A percentile compares a stretch with the other conserved stretches of the same genome.
Conservation (phyloP, 371 early-diverging fungal species). For the Lichtheimia hyalospora region DNA sequence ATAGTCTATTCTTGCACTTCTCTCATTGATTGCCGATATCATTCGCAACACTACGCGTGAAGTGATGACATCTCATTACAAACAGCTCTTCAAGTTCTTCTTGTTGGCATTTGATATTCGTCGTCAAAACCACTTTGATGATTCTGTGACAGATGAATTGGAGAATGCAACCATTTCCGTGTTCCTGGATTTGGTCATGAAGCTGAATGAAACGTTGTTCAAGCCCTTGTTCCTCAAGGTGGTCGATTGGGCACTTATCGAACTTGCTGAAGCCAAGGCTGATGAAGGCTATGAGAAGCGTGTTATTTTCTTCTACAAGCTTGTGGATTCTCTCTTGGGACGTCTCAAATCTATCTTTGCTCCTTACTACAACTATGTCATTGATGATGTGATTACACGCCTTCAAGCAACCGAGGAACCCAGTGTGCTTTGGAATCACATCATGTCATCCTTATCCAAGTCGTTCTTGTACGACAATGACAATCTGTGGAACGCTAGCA, state of each 20-base stretch:
- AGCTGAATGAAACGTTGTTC: conserved; percentile 92
- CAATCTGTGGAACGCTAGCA: conserved; percentile 71
- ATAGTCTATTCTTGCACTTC: conserved; percentile 19
- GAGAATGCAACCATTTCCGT: conserved; percentile 72
- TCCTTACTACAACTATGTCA: conserved; percentile 79
- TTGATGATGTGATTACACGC: conserved; percentile 69
- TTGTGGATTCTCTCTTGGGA: conserved; percentile 69
- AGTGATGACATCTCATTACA: conserved; percentile 69
- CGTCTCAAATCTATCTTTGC: conserved; percentile 83
- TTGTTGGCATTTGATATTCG: conserved; percentile 73
- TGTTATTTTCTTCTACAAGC: conserved; percentile 76
- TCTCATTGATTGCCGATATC: conserved; percentile 64
- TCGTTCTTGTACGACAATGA: conserved; percentile 74
- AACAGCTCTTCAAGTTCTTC: conserved; percentile 81
- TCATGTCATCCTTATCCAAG: conserved; percentile 64
- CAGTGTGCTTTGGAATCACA: conserved; percentile 58
- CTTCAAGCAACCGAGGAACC: conserved; percentile 49
- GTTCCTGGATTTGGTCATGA: conserved; percentile 82
- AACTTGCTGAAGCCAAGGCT: conserved; percentile 37
- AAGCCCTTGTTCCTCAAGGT: conserved; percentile 89
- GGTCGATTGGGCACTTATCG: conserved; percentile 87
- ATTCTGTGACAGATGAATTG: conserved; percentile 48
- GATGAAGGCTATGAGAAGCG: conserved; percentile 55
- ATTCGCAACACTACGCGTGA: conserved; percentile 66
- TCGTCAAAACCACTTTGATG: conserved; percentile 38